phyloP scores from a whole-genome alignment of 2,329 filamentous ascomycete genomes.

The Colletotrichum endophyticum region DNA sequence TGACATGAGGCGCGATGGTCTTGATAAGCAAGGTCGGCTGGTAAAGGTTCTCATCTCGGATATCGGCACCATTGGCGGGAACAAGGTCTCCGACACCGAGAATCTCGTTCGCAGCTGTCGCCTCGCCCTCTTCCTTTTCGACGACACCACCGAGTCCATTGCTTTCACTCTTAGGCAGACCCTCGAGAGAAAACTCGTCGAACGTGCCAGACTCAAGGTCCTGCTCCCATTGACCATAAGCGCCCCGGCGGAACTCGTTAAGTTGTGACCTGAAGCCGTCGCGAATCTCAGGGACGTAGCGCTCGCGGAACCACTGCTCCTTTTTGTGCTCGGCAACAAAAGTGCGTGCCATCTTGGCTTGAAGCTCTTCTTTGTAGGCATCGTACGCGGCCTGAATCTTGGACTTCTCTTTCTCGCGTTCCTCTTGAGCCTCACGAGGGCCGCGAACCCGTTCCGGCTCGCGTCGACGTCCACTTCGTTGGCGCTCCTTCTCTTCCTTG shows the following conservation, averaged over 20 bases:
- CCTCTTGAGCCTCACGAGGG: conserved; percentile 70
- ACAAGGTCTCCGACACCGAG: conserved; percentile 91
- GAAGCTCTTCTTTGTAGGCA: conserved; percentile 70
- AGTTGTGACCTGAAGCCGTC: conserved; percentile 77
- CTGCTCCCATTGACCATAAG: conserved; percentile 86
- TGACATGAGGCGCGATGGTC: conserved; percentile 95
- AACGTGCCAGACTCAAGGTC: conserved; percentile 86
- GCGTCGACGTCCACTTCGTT: conserved; percentile 71
- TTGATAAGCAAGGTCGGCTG: conserved; percentile 97
- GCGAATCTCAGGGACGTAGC: conserved; percentile 84
- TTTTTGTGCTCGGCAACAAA: conserved; percentile 93
- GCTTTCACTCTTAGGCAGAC: conserved; percentile 90
- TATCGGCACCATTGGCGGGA: conserved; percentile 80
- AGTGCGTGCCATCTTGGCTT: conserved; percentile 80
- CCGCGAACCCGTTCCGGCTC: conserved; percentile 68
- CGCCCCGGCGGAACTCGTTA: conserved; percentile 77
- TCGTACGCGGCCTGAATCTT: conserved; percentile 77
- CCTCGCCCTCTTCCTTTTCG: conserved; percentile 96
- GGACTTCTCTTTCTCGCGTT: conserved; percentile 78
- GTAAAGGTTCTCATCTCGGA: conserved; percentile 85
- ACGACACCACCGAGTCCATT: conserved; percentile 84
- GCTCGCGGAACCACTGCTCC: conserved; percentile 98
- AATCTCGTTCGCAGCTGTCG: conserved; percentile 89
- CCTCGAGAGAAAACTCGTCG: conserved; percentile 93
- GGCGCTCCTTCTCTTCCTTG: conserved; percentile 79